Evolutionary conservation across 2,329 filamentous ascomycete genomes (phyloP), one percentile per base, ranked within the genome.

Genomic region (Clarireedia hainanense): DNA sequence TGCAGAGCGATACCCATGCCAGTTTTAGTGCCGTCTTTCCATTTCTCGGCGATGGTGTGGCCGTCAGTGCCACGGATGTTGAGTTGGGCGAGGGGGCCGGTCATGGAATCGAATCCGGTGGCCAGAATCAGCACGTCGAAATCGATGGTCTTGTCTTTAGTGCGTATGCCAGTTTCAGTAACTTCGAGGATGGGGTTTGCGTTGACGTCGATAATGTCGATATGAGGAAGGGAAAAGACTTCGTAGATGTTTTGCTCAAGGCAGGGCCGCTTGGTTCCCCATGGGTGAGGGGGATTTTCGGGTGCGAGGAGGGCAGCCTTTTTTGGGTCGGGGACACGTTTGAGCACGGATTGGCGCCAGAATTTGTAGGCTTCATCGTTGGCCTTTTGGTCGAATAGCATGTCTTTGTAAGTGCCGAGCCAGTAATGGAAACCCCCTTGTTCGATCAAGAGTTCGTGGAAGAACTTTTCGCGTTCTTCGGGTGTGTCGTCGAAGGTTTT

Each of bases 161-260:
- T 64, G 5, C 57, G 57, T 17, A 75, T 65, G 1, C 75, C 74
- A 0, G 63, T 65, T n/a, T 66, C 57, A 2, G 70, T 74, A 26
- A 75, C 67, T 65, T 34, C 58, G 2, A 63, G 64, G 55, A 81
- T 77, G 0, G 73, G 69, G 2, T 71, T 73, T 7, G 69, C 62
- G 10, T 73, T 75, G 15, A 78, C 60, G 47, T 75, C 69, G 1
- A 80, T 70, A 1, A 81, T 61, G 1, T 73, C 62, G 2, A 80
- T 75, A 34, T 76, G 73, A 0, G 69, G 65, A 17, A 70, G 70
- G 58, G 78, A 73, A 52, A 76, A 72, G 3, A 73, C 69, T 57
- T 81, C 78, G 59, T 75, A 81, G 62, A 77, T 80, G 42, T 70
- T 67, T 36, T 74, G 67, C 58, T 81, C 78, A 0, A 80, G 69